phyloP scores from a whole-genome alignment of 2,329 filamentous ascomycete species.

The Pseudocercospora eumusae region DNA sequence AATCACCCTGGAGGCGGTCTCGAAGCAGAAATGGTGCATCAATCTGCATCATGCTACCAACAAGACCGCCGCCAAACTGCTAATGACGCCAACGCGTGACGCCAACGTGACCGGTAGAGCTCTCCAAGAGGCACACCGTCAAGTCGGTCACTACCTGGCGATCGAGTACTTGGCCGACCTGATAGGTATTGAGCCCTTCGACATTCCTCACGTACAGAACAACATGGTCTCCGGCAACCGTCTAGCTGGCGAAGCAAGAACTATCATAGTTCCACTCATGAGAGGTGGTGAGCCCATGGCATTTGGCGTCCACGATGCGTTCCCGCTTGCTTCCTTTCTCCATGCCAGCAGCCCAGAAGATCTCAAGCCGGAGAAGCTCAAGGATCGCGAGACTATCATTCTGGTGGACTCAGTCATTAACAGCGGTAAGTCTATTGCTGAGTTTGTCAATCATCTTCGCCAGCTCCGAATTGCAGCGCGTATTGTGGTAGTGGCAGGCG shows the following conservation, averaged over 20 bases:
- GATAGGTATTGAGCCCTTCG: constrained; percentile 54
- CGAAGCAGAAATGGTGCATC: constrained; percentile 34
- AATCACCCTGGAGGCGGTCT: constrained; percentile 48
- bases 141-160: constrained; percentile 58
- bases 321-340: constrained; percentile 56
- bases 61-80: constrained; percentile 50
- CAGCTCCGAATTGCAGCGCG: constrained; percentile 42
- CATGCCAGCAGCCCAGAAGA: constrained; percentile 50
- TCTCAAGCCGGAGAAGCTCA: constrained; percentile 48
- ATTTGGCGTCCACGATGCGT: constrained; percentile 56
- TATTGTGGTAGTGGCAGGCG: constrained; percentile 59
- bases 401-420: constrained; percentile 66
- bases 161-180: constrained; percentile 50
- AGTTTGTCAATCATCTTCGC: constrained; percentile 55
- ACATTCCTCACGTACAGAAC: constrained; percentile 57
- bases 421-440: constrained; percentile 53
- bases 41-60: constrained; percentile 43
- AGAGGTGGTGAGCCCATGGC: constrained; percentile 65
- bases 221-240: constrained; percentile 48
- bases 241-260: constrained; percentile 52
- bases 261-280: constrained; percentile 62
- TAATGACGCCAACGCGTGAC: constrained; percentile 58
- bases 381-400: constrained; percentile 47
- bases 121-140: constrained; percentile 54
- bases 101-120: constrained; percentile 47